These are phyloP conservation scores for Clarireedia paspali DNA, from an alignment of 2,329 filamentous ascomycete species.

Conservation along the genomic window DNA sequence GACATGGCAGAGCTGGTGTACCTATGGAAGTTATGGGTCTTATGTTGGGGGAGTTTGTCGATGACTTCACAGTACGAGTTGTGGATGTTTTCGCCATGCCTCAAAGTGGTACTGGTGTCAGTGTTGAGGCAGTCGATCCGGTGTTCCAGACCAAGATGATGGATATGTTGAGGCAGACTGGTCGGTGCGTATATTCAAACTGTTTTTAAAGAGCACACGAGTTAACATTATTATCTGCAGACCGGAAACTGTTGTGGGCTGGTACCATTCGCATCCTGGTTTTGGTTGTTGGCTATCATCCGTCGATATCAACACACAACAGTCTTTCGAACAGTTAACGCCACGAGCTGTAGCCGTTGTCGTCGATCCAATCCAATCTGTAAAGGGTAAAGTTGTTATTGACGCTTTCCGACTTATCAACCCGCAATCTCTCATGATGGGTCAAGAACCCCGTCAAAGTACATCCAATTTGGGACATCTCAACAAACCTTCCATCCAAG, in stretches of 20 bases:
- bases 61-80: conserved; percentile 96
- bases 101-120: conserved; percentile 95
- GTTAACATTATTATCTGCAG: conserved; percentile 37
- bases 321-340: conserved; percentile 98
- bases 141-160: conserved; percentile 99
- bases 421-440: conserved; percentile 94
- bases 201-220: background rate
- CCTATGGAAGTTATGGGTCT: conserved; percentile 99
- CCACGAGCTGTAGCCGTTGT: conserved; percentile 95
- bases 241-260: conserved; percentile 94
- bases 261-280: conserved; percentile 98
- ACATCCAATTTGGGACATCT: conserved; percentile 96
- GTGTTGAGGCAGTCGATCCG: conserved; percentile 94
- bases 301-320: conserved; percentile 99
- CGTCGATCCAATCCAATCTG: conserved; percentile 96
- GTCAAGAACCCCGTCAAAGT: conserved; percentile 93
- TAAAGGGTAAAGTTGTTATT: conserved; percentile 99
- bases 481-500: conserved; percentile 99
- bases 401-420: conserved; percentile 98
- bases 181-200: conserved; percentile 51
- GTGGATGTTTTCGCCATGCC: conserved; percentile 99
- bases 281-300: conserved; percentile 99
- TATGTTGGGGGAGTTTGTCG: conserved; percentile 97
- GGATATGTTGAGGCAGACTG: conserved; percentile 98
- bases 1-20: conserved; percentile 93